A percentile compares a stretch with the other conserved stretches of the same genome.
Conservation (phyloP, 1,284 basidiomycete species). For the Heliocybe sulcata region DNA sequence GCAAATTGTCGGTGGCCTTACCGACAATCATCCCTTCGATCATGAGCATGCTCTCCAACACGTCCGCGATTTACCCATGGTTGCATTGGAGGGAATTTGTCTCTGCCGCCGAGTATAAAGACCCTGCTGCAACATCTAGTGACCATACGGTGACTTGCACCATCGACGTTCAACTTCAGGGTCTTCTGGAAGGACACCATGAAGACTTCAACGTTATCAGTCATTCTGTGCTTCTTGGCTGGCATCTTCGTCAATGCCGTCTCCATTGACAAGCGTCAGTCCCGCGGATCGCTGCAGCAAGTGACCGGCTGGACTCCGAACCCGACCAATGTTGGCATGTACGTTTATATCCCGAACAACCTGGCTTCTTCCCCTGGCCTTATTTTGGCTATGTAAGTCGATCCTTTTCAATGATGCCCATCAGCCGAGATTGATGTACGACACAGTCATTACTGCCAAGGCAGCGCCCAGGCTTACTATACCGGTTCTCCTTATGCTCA, state of each 20-base stretch:
- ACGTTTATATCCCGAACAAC: not conserved
- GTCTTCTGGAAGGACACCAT: not conserved
- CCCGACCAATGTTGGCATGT: slow-evolving; percentile 43
- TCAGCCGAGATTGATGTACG: slow-evolving; percentile 27
- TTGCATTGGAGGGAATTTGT: too few relatives aligned
- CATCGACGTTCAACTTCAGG: not conserved
- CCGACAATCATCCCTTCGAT: too few relatives aligned
- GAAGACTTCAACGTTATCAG: not conserved
- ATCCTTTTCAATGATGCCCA: slow-evolving; percentile 4
- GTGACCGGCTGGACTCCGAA: slow-evolving; percentile 30
- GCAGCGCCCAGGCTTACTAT: slow-evolving; percentile 45
- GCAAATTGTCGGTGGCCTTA: too few relatives aligned
- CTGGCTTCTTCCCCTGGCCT: not conserved
- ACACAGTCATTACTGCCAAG: slow-evolving; percentile 26
- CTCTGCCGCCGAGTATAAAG: too few relatives aligned
- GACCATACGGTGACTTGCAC: too few relatives aligned
- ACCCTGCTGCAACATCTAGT: too few relatives aligned
- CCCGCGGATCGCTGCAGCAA: slow-evolving; percentile 3
- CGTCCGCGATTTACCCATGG: too few relatives aligned
- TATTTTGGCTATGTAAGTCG: not conserved
- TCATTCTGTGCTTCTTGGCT: not conserved
- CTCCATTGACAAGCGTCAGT: not conserved
- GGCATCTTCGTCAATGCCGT: not conserved
- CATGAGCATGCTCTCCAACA: too few relatives aligned
- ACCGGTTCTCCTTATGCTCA: slow-evolving; percentile 38